Conservation (phyloP, 768 basidiomycete genomes). For the Macrocybe gigantea region DNA sequence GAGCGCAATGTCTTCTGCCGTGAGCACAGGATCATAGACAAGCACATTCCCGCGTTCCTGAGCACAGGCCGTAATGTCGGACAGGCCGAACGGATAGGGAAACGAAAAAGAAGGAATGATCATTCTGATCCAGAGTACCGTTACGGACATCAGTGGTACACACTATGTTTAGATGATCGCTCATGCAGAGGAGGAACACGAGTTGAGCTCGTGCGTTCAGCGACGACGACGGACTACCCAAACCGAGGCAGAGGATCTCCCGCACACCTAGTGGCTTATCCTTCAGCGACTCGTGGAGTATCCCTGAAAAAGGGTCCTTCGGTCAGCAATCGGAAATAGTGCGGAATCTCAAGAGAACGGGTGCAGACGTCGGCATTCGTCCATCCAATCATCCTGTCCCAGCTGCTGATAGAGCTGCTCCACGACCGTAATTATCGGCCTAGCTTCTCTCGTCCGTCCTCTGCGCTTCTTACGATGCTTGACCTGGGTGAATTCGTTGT, state of each 20-base stretch:
- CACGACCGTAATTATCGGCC: slow-evolving; percentile 32
- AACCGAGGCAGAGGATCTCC: slow-evolving; percentile 59
- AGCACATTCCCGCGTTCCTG: slow-evolving; percentile 46
- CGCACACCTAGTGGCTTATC: slow-evolving; percentile 14
- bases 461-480: slow-evolving; percentile 48
- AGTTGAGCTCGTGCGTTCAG: slow-evolving; percentile 63
- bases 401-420: slow-evolving; percentile 42
- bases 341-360: background rate
- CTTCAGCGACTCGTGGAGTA: slow-evolving; percentile 26
- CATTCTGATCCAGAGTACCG: no score
- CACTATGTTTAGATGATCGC: slow-evolving; percentile 53
- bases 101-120: no score
- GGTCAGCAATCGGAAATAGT: slow-evolving; percentile 7
- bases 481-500: slow-evolving; percentile 47
- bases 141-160: slow-evolving; percentile 22
- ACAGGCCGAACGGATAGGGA: no score
- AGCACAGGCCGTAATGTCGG: background rate
- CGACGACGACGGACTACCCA: slow-evolving; percentile 67
- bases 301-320: slow-evolving; percentile 20
- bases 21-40: slow-evolving; percentile 72
- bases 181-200: slow-evolving; percentile 54
- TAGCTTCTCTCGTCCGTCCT: slow-evolving; percentile 26
- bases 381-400: slow-evolving; percentile 44
- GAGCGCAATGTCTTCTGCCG: slow-evolving; percentile 49
- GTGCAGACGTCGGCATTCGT: slow-evolving; percentile 48